phyloP scores from a whole-genome alignment of 139 green algal genomes.

The Micromonas pusilla region DNA sequence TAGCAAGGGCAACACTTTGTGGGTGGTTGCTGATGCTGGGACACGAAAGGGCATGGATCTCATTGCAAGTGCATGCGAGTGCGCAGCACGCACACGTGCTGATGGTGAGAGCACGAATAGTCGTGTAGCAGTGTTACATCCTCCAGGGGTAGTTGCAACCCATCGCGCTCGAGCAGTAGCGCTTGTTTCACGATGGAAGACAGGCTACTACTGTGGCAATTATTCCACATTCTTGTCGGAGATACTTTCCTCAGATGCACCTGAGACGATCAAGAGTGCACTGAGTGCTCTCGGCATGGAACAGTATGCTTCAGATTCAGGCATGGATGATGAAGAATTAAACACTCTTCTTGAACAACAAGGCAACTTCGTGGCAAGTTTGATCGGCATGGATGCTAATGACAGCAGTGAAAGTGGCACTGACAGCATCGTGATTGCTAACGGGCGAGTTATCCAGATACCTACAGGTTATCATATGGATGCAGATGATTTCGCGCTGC shows the following conservation, averaged over 20 bases:
- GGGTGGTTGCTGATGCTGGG: neutral
- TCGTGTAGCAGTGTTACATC: too few relatives aligned
- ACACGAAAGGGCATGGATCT: neutral
- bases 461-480: neutral
- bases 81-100: too few relatives aligned
- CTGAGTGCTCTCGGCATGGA: neutral
- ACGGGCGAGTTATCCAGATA: constrained; percentile 6
- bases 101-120: too few relatives aligned
- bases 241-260: too few relatives aligned
- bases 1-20: neutral
- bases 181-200: too few relatives aligned
- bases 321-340: constrained; percentile 3
- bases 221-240: too few relatives aligned
- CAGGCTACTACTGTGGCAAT: too few relatives aligned
- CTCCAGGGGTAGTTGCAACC: too few relatives aligned
- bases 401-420: neutral
- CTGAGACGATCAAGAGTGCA: neutral
- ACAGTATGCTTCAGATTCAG: too few relatives aligned
- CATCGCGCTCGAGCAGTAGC: too few relatives aligned
- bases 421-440: neutral
- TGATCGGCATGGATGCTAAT: neutral
- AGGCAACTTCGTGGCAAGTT: neutral
- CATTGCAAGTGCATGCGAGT: neutral
- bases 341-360: neutral
- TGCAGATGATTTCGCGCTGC: neutral